Evolutionary conservation across 257 asterid genomes (phyloP), one percentile per base, ranked within the genome.

Genomic region (Primulina huaijiensis): DNA sequence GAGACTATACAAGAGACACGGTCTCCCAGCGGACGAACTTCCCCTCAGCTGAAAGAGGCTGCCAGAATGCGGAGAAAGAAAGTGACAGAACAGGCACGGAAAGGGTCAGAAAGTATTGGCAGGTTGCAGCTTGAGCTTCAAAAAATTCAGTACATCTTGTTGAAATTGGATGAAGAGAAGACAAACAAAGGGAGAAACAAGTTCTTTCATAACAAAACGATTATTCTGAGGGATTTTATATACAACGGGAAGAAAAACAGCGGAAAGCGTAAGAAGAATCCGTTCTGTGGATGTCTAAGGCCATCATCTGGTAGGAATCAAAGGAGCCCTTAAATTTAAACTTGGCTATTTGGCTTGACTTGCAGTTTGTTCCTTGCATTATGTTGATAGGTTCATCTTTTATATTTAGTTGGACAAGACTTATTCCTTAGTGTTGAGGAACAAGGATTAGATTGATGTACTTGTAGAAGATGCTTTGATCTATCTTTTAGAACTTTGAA

Each of bases 201-300:
- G 74, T 81, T 88, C 77, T 83, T 87, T 63, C 76, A 70, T 72
- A 83, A 77, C 74, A 86, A 75, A 73, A 86, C 85, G 30, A 67
- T 87, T 17, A 61, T 88, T 43, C 76, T 91, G 82, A 87, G 92
- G 85, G 96, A 93, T 70, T 87, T 93, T 59, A 78, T 93, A 20
- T 72, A 86, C 64, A 78, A 72, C 25, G 90, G 96, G 23, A 84
- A 81, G 86, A 88, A 86, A 60, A 82, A 75, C 61, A 85, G 84
- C 31, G 82, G 75, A n/a, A 78, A 71, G 79, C 77, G 82, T 27
- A 90, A 89, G 92, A 89, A 89, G 79, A 68, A 77, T 10, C 89
- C 77, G 0, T 73, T 68, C 35, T 89, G 92, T 62, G 97, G 89
- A 30, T 93, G 97, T 74, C 86, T 93, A 65, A 81, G 76, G 50